Evolutionary conservation across 129 eudicot genomes (phyloP).

Genomic region (Deinandra increscens): DNA sequence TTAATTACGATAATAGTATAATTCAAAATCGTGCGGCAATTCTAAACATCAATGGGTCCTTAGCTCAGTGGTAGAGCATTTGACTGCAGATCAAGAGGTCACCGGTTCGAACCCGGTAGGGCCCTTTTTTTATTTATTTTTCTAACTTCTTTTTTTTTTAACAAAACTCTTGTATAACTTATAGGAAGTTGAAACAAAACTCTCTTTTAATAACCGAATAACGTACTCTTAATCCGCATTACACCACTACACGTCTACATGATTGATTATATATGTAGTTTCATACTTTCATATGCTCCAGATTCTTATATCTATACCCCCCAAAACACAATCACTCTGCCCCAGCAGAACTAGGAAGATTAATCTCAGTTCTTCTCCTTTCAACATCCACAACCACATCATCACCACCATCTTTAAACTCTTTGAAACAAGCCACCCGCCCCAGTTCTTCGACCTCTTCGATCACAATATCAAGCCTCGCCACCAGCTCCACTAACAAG

Average conservation of each 20-base stretch:
- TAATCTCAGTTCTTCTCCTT: constrained; percentile 23
- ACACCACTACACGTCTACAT: no score
- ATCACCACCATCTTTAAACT: no score
- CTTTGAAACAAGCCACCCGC: constrained; percentile 68
- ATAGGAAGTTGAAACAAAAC: neutral
- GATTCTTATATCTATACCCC: no score
- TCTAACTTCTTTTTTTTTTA: no score
- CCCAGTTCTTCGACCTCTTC: constrained; percentile 91
- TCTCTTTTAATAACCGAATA: neutral
- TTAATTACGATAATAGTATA: no score
- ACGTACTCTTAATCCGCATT: no score
- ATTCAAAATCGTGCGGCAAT: no score
- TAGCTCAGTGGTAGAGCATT: constrained; percentile 99
- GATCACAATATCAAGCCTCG: constrained; percentile 80
- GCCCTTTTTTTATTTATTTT: constrained; percentile 46
- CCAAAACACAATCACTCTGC: constrained; percentile 28
- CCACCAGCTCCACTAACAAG: constrained; percentile 80
- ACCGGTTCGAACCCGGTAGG: constrained; percentile 97
- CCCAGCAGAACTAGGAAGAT: constrained; percentile 16
- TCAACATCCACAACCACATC: constrained; percentile 30
- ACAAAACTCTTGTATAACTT: neutral
- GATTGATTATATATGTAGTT: no score
- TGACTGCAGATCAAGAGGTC: constrained; percentile 99
- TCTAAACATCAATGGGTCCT: constrained; percentile 43
- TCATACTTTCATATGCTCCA: no score